Conservation (phyloP, 306 rosid species). For the Pyrus communis region DNA sequence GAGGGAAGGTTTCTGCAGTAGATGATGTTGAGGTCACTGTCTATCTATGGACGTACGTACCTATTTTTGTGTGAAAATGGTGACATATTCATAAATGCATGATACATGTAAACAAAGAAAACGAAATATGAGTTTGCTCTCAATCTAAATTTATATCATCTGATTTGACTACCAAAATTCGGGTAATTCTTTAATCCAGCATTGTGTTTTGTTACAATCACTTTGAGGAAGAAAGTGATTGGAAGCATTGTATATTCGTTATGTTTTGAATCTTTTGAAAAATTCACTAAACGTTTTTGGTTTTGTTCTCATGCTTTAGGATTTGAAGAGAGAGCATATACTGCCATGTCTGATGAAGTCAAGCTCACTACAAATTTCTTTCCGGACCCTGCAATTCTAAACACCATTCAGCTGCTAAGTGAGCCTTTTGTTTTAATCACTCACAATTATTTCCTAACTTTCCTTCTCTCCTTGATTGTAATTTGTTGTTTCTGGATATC, state of each 20-base stretch:
- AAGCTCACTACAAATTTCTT: slow-evolving; percentile 39
- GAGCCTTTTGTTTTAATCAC: slow-evolving; percentile 13
- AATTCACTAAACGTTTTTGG: neutral
- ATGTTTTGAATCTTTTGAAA: neutral
- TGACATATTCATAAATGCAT: too few species aligned
- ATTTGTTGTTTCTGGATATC: neutral
- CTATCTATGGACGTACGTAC: neutral
- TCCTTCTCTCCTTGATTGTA: neutral
- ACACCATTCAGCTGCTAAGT: slow-evolving; percentile 64
- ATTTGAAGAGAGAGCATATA: slow-evolving; percentile 57
- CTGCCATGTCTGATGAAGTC: slow-evolving; percentile 42
- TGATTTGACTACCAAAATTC: slow-evolving; percentile 45
- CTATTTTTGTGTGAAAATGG: neutral
- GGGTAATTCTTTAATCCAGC: slow-evolving; percentile 35
- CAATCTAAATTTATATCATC: neutral
- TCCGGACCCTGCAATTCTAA: slow-evolving; percentile 45
- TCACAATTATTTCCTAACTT: neutral
- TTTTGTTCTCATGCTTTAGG: slow-evolving; percentile 22
- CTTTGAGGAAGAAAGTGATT: neutral
- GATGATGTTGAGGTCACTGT: neutral
- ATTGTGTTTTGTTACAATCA: neutral
- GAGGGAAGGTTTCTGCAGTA: neutral
- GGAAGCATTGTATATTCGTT: neutral
- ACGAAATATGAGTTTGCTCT: neutral
- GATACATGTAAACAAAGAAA: neutral